phyloP scores from a whole-genome alignment of 2,329 filamentous ascomycete genomes.

The Xylaria digitata region DNA sequence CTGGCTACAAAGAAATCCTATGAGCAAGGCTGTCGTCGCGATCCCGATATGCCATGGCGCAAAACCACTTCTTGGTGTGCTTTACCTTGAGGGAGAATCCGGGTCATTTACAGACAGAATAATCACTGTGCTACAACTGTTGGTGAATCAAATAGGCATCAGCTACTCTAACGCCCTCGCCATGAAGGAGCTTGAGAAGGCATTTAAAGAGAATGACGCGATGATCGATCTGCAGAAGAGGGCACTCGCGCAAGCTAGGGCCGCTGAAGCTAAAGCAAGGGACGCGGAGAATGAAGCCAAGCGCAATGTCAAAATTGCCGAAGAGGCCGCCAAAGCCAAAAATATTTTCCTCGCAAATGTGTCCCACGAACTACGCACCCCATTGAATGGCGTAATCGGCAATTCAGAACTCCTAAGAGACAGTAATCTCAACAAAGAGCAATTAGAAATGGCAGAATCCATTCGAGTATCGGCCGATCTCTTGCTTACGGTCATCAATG shows the following conservation, averaged over 20 bases:
- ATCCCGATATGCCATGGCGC: slow-evolving; percentile 81
- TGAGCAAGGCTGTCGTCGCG: slow-evolving; percentile 81
- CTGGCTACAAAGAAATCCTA: slow-evolving; percentile 75
- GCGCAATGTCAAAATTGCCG: slow-evolving; percentile 82
- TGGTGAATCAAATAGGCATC: slow-evolving; percentile 83
- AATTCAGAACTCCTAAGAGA: slow-evolving; percentile 87
- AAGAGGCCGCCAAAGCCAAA: slow-evolving; percentile 85
- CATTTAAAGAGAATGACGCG: slow-evolving; percentile 79
- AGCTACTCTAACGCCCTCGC: slow-evolving; percentile 76
- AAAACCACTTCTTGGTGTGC: slow-evolving; percentile 75
- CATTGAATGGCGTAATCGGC: slow-evolving; percentile 88
- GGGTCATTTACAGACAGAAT: slow-evolving; percentile 82
- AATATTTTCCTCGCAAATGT: slow-evolving; percentile 84
- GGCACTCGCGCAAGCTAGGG: slow-evolving; percentile 76
- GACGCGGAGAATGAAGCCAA: slow-evolving; percentile 80
- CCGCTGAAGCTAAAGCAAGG: slow-evolving; percentile 81
- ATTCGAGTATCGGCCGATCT: slow-evolving; percentile 88
- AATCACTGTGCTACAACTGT: slow-evolving; percentile 72
- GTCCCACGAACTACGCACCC: slow-evolving; percentile 83
- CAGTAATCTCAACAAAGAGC: slow-evolving; percentile 78
- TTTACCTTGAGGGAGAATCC: slow-evolving; percentile 80
- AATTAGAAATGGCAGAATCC: slow-evolving; percentile 87
- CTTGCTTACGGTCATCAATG: slow-evolving; percentile 91
- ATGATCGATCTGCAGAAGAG: slow-evolving; percentile 83
- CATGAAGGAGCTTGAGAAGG: slow-evolving; percentile 78